These are phyloP conservation scores for Talaromyces sp. DNA, from an alignment of 2,329 filamentous ascomycete genomes.

Conservation along the genomic window DNA sequence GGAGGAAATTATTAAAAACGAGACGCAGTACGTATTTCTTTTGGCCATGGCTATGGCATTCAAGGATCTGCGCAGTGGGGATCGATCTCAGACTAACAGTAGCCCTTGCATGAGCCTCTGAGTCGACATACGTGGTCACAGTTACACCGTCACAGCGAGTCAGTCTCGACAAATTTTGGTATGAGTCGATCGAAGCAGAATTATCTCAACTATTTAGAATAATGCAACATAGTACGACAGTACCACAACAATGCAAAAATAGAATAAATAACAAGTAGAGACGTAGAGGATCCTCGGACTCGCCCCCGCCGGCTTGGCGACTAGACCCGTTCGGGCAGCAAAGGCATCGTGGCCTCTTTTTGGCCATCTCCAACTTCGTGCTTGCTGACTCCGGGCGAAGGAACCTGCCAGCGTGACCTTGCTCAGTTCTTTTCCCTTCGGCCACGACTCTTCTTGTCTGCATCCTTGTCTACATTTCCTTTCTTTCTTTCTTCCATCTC, in stretches of 20 bases:
- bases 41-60: not conserved
- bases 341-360: constrained; percentile 2
- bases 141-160: not conserved
- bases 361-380: not conserved
- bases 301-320: not conserved
- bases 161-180: not conserved
- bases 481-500: not conserved
- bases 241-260: not conserved
- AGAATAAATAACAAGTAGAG: not conserved
- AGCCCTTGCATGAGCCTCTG: not conserved
- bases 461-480: not conserved
- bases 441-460: not conserved
- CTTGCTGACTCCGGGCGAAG: not conserved
- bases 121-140: not conserved
- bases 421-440: not conserved
- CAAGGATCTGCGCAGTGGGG: not conserved
- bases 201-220: no score
- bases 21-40: not conserved
- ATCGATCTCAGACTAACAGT: not conserved
- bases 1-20: not conserved
- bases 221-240: no score
- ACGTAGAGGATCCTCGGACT: not conserved
- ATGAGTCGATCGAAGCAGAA: not conserved
- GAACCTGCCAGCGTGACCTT: not conserved
- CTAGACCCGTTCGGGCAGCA: not conserved